Evolutionary conservation across 345 rosid species (phyloP).

Genomic region (Pistacia atlantica): DNA sequence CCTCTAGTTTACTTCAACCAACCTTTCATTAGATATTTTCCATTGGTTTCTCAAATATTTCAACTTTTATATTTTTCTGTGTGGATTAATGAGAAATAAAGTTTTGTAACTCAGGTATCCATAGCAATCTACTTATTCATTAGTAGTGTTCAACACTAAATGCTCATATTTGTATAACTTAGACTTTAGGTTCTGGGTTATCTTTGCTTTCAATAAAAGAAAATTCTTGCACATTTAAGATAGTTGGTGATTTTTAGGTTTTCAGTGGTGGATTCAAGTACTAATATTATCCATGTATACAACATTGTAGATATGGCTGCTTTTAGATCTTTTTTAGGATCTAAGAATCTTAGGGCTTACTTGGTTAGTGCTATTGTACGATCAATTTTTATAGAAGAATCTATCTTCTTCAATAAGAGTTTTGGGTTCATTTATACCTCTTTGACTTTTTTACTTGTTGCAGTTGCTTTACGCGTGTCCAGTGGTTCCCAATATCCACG

Average conservation of each 20-base stretch:
- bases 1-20: slow-evolving; percentile 1
- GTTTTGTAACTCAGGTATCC: slow-evolving; percentile 13
- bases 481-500: not conserved
- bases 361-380: not conserved
- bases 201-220: not conserved
- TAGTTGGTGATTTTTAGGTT: not conserved
- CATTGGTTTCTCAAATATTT: slow-evolving; percentile 3
- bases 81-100: slow-evolving; percentile 20
- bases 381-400: not conserved
- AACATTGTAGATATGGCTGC: not conserved
- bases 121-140: not conserved
- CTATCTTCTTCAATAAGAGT: not conserved
- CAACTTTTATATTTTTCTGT: slow-evolving; percentile 17
- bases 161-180: not conserved
- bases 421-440: not conserved
- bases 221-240: not conserved
- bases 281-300: not conserved
- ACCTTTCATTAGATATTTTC: not conserved
- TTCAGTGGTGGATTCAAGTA: slow-evolving; percentile 7
- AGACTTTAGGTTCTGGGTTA: not conserved
- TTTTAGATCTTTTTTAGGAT: not conserved
- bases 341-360: not conserved
- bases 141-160: not conserved
- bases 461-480: not conserved
- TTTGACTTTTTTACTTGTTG: not conserved